These are phyloP conservation scores for Mucuna pruriens DNA, from an alignment of 306 rosid genomes.

Conservation along the genomic window DNA sequence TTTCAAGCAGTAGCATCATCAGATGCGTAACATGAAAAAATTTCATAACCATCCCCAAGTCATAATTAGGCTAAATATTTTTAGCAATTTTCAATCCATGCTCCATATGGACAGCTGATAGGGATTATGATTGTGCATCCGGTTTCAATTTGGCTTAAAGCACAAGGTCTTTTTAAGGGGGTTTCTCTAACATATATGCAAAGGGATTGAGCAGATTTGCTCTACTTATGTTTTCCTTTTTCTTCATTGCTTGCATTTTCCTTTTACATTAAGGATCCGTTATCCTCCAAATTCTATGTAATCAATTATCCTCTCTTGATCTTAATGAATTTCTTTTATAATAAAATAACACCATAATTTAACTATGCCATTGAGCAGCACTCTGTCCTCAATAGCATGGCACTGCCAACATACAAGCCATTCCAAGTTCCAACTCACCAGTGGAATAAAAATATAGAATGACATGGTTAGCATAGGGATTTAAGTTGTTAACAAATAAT, in stretches of 20 bases:
- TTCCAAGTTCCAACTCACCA: conserved; percentile 28
- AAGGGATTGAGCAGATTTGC: neutral
- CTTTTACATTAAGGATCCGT: neutral
- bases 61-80: neutral
- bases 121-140: neutral
- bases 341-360: neutral
- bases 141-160: neutral
- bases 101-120: neutral
- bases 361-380: neutral
- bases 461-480: conserved; percentile 2
- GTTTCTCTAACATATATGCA: neutral
- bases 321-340: neutral
- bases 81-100: neutral
- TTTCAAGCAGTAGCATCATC: neutral
- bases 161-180: neutral
- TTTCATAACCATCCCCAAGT: neutral
- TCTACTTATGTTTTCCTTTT: neutral
- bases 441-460: neutral
- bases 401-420: neutral
- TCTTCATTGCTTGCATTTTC: neutral
- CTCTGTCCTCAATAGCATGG: neutral
- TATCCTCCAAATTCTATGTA: neutral
- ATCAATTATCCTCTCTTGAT: neutral
- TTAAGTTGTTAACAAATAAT: conserved; percentile 19
- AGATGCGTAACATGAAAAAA: conserved; percentile 10